Conservation (phyloP, 169 alveolate species). For the Cryptosporidium baileyi region DNA sequence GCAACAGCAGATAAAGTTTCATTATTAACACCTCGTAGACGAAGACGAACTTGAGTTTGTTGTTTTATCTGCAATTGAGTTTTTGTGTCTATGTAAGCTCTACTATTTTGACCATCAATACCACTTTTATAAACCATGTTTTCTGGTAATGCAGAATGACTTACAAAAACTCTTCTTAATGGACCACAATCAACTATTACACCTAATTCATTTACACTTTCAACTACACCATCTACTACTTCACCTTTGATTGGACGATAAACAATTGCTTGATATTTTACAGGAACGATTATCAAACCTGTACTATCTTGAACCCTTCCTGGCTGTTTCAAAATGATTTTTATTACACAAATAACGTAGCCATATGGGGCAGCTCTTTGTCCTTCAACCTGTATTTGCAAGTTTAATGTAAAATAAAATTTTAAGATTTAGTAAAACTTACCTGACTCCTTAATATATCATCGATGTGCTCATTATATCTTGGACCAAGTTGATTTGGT, state of each 20-base stretch:
- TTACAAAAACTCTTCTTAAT: conserved; percentile 85
- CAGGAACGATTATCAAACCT: conserved; percentile 89
- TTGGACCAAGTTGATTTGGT: conserved; percentile 90
- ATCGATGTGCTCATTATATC: conserved; percentile 85
- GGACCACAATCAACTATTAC: conserved; percentile 92
- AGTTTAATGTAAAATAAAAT: neutral
- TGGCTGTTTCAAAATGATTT: conserved; percentile 85
- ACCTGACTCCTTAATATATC: conserved; percentile 84
- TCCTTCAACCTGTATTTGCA: conserved; percentile 83
- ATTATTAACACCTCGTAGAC: conserved; percentile 88
- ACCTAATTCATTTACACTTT: conserved; percentile 89
- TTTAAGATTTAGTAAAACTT: neutral
- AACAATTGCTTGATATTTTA: conserved; percentile 89
- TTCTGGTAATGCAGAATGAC: conserved; percentile 87
- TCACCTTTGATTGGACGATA: conserved; percentile 89
- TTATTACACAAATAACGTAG: conserved; percentile 87
- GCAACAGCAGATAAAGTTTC: conserved; percentile 90
- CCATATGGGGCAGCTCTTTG: conserved; percentile 83
- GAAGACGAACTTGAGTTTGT: conserved; percentile 85
- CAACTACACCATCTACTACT: conserved; percentile 89
- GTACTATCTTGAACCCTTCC: conserved; percentile 93
- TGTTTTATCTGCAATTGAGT: conserved; percentile 84
- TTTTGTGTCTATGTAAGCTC: conserved; percentile 80
- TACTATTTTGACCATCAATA: conserved; percentile 14
- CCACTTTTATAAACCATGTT: conserved; percentile 80